Percentiles rank a stretch among this genome's conserved stretches.
Evolutionary conservation across 495 filamentous ascomycete species (phyloP).

Genomic region (Neurospora pannonica): DNA sequence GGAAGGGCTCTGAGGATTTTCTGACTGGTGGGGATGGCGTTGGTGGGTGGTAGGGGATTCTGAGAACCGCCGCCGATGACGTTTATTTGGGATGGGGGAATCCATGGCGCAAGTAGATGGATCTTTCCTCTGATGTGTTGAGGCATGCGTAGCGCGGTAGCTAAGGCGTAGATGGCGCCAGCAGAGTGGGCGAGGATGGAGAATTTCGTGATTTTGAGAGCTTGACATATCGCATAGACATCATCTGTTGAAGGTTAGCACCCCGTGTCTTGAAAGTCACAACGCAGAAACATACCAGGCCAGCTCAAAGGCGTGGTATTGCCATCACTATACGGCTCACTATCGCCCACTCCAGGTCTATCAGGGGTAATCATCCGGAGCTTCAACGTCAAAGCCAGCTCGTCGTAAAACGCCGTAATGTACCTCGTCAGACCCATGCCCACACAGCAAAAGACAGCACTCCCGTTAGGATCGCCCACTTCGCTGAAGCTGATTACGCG

Average conservation of each 20-base stretch:
- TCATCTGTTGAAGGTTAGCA: slow-evolving; percentile 56
- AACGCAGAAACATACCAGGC: slow-evolving; percentile 73
- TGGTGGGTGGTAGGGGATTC: slow-evolving; percentile 58
- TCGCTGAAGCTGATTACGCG: slow-evolving; percentile 92
- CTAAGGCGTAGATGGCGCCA: slow-evolving; percentile 93
- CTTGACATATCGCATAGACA: slow-evolving; percentile 87
- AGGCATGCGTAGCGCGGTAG: slow-evolving; percentile 90
- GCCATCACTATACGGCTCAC: slow-evolving; percentile 70
- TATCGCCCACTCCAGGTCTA: slow-evolving; percentile 88
- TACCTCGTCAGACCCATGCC: slow-evolving; percentile 97
- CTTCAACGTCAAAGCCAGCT: slow-evolving; percentile 80
- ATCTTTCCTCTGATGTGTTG: slow-evolving; percentile 92
- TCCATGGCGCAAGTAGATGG: slow-evolving; percentile 94
- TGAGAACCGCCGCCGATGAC: slow-evolving; percentile 62
- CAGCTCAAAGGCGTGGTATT: slow-evolving; percentile 82
- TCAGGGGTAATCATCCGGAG: slow-evolving; percentile 89
- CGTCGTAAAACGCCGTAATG: slow-evolving; percentile 95
- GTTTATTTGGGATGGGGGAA: slow-evolving; percentile 93
- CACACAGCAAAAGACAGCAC: slow-evolving; percentile 91
- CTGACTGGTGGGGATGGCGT: slow-evolving; percentile 83
- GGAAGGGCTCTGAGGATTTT: slow-evolving; percentile 84
- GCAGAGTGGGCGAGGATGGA: slow-evolving; percentile 97
- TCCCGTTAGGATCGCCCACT: slow-evolving; percentile 86
- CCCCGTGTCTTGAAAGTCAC: no score
- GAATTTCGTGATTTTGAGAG: slow-evolving; percentile 89